Evolutionary conservation across 2,329 filamentous ascomycete genomes (phyloP), one percentile per base, ranked within the genome.

Genomic region (Exophiala mesophila): DNA sequence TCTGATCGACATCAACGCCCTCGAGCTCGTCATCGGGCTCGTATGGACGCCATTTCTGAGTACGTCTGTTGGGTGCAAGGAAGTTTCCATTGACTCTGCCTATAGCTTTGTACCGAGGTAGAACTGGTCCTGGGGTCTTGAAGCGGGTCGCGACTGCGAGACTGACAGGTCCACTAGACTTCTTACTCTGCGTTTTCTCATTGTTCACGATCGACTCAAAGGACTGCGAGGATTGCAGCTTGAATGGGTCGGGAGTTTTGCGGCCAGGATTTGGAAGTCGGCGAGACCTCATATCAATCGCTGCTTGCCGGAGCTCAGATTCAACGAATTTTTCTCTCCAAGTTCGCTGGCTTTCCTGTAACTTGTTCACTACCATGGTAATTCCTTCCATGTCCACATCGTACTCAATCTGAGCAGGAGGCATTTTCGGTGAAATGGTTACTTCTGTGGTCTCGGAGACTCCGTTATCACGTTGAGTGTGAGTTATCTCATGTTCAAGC

Each of bases 21-120:
- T 45, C 28, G 10, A 39, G 18, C 24, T 56, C 52, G 18, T 56
- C 52, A 21, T 53, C 50, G 4, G 44, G 29, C 29, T 52, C 52
- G 32, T 55, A 55, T 6, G 54, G 50, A 19, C 50, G 35, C 32
- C 47, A 49, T 37, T 49, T 52, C 16, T 49, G 39, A 10, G 45
- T 54, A 12, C 45, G 45, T 31, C 42, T 38, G 26, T 54, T 54
- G 8, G 44, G 47, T 13, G 54, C 51, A 13, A 56, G 48, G 28
- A 54, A 47, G 30, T 44, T 56, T 4, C 44, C 26, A 8, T 42
- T 40, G 4, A 56, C 33, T 21, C 50, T 39, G 9, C 50, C 52
- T 18, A 56, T 54, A 19, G 48, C 44, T 35, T 50, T 51, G 34
- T 52, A 54, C 31, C 48, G 53, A 6, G 52, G 52, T 10, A 55